A percentile compares a stretch with the other conserved stretches of the same genome.
These are phyloP conservation scores for Coffea canephora DNA, from an alignment of 257 asterid species.

Conservation along the genomic window DNA sequence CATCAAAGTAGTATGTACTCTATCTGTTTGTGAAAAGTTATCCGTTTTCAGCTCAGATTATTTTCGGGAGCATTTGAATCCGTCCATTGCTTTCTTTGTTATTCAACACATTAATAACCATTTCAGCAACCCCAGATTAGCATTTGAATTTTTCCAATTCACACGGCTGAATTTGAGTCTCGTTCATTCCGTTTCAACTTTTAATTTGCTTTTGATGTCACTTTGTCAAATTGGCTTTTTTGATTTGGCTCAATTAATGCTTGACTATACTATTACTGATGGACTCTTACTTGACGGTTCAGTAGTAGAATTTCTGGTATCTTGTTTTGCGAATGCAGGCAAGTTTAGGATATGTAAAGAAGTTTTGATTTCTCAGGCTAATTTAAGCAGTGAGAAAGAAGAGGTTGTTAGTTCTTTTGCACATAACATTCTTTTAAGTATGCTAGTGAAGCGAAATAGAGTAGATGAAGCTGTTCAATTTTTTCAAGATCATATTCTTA, in stretches of 20 bases:
- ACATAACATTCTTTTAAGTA: conserved; percentile 58
- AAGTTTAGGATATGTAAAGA: conserved; percentile 55
- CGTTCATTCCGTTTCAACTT: conserved; percentile 45
- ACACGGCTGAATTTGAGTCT: conserved; percentile 63
- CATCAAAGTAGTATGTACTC: conserved; percentile 72
- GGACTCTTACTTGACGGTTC: conserved; percentile 44
- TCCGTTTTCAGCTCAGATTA: conserved; percentile 47
- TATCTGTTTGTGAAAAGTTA: conserved; percentile 55
- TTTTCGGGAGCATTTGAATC: conserved; percentile 56
- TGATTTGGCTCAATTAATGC: conserved; percentile 50
- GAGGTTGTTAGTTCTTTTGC: conserved; percentile 49
- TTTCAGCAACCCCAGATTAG: conserved; percentile 53
- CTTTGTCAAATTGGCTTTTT: conserved; percentile 56
- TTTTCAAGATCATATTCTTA: conserved; percentile 56
- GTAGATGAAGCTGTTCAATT: conserved; percentile 70
- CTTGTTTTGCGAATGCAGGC: conserved; percentile 50
- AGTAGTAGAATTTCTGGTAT: conserved; percentile 42
- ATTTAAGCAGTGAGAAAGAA: conserved; percentile 37
- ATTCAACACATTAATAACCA: conserved; percentile 48
- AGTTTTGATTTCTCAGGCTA: conserved; percentile 62
- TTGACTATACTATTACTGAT: conserved; percentile 56
- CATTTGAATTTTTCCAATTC: conserved; percentile 62
- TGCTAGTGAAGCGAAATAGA: conserved; percentile 42
- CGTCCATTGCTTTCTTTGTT: conserved; percentile 59
- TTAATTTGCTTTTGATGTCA: conserved; percentile 57